These are phyloP conservation scores for Lyophyllum atratum DNA, from an alignment of 768 basidiomycete genomes.

Conservation along the genomic window DNA sequence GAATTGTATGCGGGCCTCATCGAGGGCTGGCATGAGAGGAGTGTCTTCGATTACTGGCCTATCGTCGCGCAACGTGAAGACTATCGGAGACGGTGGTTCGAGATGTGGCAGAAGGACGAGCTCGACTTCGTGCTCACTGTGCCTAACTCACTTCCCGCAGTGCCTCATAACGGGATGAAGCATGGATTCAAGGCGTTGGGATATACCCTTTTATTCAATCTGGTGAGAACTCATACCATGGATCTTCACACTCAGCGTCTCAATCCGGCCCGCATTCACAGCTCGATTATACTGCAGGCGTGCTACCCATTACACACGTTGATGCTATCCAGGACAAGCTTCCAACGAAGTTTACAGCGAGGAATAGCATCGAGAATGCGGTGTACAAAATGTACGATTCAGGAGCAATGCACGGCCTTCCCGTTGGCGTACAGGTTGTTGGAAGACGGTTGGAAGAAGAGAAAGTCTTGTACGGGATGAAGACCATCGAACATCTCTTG, in stretches of 20 bases:
- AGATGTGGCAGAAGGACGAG: conserved; percentile 37
- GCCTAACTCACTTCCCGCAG: conserved; percentile 57
- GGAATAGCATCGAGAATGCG: conserved; percentile 47
- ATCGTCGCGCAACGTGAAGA: conserved; percentile 51
- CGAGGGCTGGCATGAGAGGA: conserved; percentile 46
- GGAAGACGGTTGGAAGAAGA: conserved; percentile 65
- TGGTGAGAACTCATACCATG: conserved; percentile 33
- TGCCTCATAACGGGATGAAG: conserved; percentile 55
- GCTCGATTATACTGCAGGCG: conserved; percentile 56
- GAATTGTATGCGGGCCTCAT: conserved; percentile 56
- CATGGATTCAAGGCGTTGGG: conserved; percentile 53
- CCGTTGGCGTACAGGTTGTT: conserved; percentile 62
- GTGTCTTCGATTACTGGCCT: conserved; percentile 44
- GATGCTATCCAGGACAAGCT: conserved; percentile 42
- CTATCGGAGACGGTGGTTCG: conserved; percentile 44
- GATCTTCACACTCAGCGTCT: too few species aligned
- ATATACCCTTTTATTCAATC: conserved; percentile 65
- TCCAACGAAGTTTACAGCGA: conserved; percentile 29
- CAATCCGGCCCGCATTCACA: conserved; percentile 13
- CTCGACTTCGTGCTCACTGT: conserved; percentile 64
- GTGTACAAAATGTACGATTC: conserved; percentile 55
- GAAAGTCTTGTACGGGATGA: conserved; percentile 62
- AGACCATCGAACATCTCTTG: conserved; percentile 44
- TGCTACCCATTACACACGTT: conserved; percentile 60
- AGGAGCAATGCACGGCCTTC: conserved; percentile 55